Conservation (phyloP, 495 filamentous ascomycete genomes). For the Penicillium nucicola region DNA sequence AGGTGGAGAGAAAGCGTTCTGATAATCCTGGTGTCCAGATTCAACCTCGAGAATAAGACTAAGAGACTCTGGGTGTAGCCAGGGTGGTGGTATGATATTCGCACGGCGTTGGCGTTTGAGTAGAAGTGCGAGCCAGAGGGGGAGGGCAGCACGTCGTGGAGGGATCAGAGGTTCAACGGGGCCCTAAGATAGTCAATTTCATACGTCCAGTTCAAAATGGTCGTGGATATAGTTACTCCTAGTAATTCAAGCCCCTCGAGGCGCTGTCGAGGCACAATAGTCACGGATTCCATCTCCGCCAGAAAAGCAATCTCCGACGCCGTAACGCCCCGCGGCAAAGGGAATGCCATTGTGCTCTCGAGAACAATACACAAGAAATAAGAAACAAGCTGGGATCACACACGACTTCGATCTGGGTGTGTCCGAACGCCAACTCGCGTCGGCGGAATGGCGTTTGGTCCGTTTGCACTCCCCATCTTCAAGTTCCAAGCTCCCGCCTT, state of each 20-base stretch:
- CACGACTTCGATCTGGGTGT: too few relatives aligned
- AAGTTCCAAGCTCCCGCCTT: too few relatives aligned
- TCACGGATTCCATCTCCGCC: conserved; percentile 95
- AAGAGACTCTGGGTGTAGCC: conserved; percentile 75
- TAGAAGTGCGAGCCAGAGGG: conserved; percentile 95
- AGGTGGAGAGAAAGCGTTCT: conserved; percentile 69
- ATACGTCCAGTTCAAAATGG: conserved; percentile 1
- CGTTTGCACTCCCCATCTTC: too few relatives aligned
- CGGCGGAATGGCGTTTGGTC: too few relatives aligned
- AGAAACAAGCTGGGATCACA: not conserved
- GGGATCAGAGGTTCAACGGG: conserved; percentile 71
- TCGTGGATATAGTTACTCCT: conserved; percentile 56
- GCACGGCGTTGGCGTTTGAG: conserved; percentile 93
- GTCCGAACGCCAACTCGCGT: too few relatives aligned
- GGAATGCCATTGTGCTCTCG: conserved; percentile 67
- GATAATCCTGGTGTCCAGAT: conserved; percentile 56
- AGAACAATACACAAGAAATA: not conserved
- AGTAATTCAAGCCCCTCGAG: conserved; percentile 82
- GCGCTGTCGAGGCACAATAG: conserved; percentile 85
- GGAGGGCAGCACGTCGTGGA: conserved; percentile 74
- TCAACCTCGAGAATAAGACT: conserved; percentile 74
- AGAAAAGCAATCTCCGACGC: conserved; percentile 91
- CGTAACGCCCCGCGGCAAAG: conserved; percentile 76
- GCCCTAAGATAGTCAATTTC: conserved; percentile 54
- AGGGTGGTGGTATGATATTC: conserved; percentile 87